Base-by-base conservation (phyloP, 2,329 filamentous ascomycete species). In the Penicillium brevicompactum region DNA sequence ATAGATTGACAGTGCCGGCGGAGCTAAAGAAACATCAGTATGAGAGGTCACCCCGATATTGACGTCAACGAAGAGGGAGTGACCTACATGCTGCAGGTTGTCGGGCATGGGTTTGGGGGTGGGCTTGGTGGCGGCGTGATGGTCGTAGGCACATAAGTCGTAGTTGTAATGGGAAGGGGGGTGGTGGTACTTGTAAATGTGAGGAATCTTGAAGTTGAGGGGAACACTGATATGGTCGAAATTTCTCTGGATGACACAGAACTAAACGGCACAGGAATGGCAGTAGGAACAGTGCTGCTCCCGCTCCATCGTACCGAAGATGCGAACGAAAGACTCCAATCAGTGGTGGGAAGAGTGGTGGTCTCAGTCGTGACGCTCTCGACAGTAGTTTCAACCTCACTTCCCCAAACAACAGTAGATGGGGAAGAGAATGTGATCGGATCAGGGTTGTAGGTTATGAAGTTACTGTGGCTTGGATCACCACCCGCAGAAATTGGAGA, bases 21-120 rank as follows among this genome's bases (percentile, higher is more conserved):
- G 57, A 60, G 21, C 57, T 60, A 46, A 27, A 34, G 11, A 32
- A 24, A 4, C 22, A 11, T 46, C 27, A 46, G 52, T 50, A n/a
- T 14, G 13, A n/a, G n/a, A 2, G 4, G 2, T n/a, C 6, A n/a
- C n/a, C 14, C 3, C 13, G 4, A n/a, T 2, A 7, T 37, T 1
- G 14, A 14, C 5, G n/a, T 13, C 13, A 4, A 37, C 13, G 2
- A n/a, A n/a, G n/a, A 7, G 4, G 14, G 10, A 16, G 14, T 22
- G 16, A 32, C 53, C 2, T 51, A 60, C 57, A 60, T 60, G 51
- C 37, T 60, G 49, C 57, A 60, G 18, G 51, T 55, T 11, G 57
- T 60, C 24, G 57, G 57, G 24, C 57, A 60, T 43, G 57, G 57
- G 41, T 60, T 60, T 30, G 57, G 57, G 18, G 55, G 34, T n/a